A percentile compares a stretch with the other conserved stretches of the same genome.
Conservation (phyloP, 169 alveolate species). For the Eimeria maxima region DNA sequence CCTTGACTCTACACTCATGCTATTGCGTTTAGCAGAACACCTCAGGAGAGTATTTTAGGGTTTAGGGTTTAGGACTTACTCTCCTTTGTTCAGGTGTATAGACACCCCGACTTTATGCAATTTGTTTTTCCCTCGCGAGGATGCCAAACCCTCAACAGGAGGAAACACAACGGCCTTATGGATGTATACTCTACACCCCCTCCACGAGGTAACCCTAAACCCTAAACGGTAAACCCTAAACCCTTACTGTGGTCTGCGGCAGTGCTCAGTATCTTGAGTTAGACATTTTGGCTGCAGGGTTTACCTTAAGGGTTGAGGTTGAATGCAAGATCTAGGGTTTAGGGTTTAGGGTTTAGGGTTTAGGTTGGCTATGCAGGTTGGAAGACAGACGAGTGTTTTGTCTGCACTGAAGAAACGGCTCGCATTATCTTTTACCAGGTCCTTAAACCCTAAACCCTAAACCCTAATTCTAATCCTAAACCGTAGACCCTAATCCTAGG, state of each 20-base stretch:
- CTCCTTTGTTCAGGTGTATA: neutral
- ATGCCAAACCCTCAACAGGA: neutral
- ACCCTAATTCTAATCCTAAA: neutral
- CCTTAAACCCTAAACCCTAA: neutral
- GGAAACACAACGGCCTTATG: neutral
- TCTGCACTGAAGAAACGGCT: neutral
- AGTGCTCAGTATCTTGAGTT: no score
- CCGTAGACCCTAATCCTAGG: no score
- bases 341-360: conserved; percentile 46
- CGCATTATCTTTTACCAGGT: neutral
- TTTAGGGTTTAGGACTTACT: no score
- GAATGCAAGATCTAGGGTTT: neutral
- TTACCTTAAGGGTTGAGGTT: conserved; percentile 1
- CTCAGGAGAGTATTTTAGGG: no score
- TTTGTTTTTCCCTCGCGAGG: conserved; percentile 33
- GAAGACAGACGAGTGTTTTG: neutral
- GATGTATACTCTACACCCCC: neutral
- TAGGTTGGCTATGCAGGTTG: neutral
- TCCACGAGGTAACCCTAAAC: neutral
- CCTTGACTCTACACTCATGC: no score
- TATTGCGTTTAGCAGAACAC: no score
- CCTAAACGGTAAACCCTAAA: neutral
- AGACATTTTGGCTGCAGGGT: neutral
- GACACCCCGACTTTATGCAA: neutral
- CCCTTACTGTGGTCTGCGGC: neutral